phyloP scores from a whole-genome alignment of 805 yeast genomes.

The Pichia rugopelliculosa region DNA sequence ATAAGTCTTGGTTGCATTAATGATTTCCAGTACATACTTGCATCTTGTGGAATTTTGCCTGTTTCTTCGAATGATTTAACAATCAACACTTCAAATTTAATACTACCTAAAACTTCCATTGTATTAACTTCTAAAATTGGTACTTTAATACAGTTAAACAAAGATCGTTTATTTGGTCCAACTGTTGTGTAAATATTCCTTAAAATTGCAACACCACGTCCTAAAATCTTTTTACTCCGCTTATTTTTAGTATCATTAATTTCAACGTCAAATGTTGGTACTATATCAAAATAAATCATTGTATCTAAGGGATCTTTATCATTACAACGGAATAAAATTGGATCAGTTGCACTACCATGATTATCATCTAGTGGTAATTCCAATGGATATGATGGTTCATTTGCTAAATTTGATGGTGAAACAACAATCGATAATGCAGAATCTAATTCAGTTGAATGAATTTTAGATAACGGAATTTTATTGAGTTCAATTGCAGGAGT shows the following conservation, averaged over 20 bases:
- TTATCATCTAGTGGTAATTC: conserved; percentile 83
- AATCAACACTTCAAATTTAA: conserved; percentile 66
- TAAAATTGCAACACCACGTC: conserved; percentile 76
- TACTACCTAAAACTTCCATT: conserved; percentile 67
- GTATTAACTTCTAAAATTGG: conserved; percentile 72
- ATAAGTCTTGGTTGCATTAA: conserved; percentile 82
- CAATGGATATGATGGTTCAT: conserved; percentile 48
- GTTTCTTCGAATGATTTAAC: conserved; percentile 70
- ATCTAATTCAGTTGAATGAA: conserved; percentile 76
- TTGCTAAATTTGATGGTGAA: conserved; percentile 33
- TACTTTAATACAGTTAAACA: conserved; percentile 56
- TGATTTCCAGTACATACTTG: conserved; percentile 88
- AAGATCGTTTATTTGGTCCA: conserved; percentile 58
- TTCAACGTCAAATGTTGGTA: conserved; percentile 67
- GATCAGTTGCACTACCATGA: conserved; percentile 59
- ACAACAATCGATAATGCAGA: conserved; percentile 77
- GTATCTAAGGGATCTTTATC: conserved; percentile 43
- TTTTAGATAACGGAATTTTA: conserved; percentile 66
- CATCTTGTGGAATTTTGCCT: conserved; percentile 52
- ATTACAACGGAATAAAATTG: conserved; percentile 62
- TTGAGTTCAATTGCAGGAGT: conserved; percentile 59
- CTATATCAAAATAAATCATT: conserved; percentile 70
- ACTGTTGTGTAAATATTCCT: conserved; percentile 55
- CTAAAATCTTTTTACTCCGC: conserved; percentile 41
- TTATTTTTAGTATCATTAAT: conserved; percentile 8